Base-by-base conservation (phyloP, 2,329 filamentous ascomycete genomes). In the Gnomoniopsis smithogilvyi region DNA sequence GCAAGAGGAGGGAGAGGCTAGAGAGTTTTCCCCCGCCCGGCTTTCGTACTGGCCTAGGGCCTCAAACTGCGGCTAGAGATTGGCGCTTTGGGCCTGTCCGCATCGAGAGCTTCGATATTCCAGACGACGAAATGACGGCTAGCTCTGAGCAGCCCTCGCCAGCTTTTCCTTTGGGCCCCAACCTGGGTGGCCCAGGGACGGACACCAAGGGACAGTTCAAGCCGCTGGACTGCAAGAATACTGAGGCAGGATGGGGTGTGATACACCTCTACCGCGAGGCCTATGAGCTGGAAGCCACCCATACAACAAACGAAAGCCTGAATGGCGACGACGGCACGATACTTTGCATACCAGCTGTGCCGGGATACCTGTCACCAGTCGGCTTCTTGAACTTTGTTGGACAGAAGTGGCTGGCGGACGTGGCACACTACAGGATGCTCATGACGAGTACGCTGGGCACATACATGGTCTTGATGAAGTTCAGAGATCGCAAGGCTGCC, bases 401-500 rank as follows among this genome's bases (percentile, higher is more conserved):
- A 3, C 91, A 96, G 70, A 86, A 87, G 69, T 96, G 94, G 72
- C 85, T 90, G 70, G 85, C 90, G 59, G 84, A 93, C 61, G 91
- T 99, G 60, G 95, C 89, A 67, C 95, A 99, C 76, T 96, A 96
- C 70, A 83, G 95, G 55, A 92, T 99, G 85, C 90, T 99, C 58
- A 88, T 92, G 79, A 98, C 95, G 1, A 90, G 89, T 56, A 83
- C 88, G 63, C 88, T 92, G 72, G 97, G 96, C 73, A 86, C 93
- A 62, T 98, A 98, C 76, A 90, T 99, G 80, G 94, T 96, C 26
- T 79, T 99, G 62, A 90, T 99, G 84, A 97, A 96, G 75, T 97
- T 98, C 70, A 84, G 91, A 51, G 87, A 89, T 64, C 83, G 84
- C 33, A 84, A 83, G 67, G 85, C 85, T 63, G 95, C 95, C 15